A percentile compares a stretch with the other conserved stretches of the same genome.
These are phyloP conservation scores for Isabelozyma heimii DNA, from an alignment of 805 yeast species.

Conservation along the genomic window DNA sequence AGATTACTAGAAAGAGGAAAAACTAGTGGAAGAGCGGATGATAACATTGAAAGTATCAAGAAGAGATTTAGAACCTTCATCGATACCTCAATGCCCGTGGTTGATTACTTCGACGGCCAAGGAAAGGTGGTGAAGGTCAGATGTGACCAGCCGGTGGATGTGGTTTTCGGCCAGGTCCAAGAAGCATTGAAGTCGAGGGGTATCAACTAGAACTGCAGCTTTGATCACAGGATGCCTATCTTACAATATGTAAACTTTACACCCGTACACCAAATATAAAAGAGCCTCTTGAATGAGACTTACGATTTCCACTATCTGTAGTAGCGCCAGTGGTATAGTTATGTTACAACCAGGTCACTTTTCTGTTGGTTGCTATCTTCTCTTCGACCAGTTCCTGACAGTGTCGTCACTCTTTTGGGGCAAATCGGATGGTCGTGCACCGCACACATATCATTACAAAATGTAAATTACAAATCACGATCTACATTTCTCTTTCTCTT, in stretches of 20 bases:
- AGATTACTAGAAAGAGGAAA: slow-evolving; percentile 89
- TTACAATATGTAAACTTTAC: not conserved
- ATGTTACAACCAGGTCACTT: too few relatives aligned
- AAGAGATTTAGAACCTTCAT: slow-evolving; percentile 85
- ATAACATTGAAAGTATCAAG: slow-evolving; percentile 83
- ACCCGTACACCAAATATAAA: too few relatives aligned
- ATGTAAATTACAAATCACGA: too few relatives aligned
- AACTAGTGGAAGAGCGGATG: slow-evolving; percentile 93
- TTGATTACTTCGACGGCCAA: slow-evolving; percentile 72
- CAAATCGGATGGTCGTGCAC: not conserved
- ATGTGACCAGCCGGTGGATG: slow-evolving; percentile 80
- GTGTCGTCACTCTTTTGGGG: too few relatives aligned
- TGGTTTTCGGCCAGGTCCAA: slow-evolving; percentile 69
- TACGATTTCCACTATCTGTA: too few relatives aligned
- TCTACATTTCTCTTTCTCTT: too few relatives aligned
- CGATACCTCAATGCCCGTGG: slow-evolving; percentile 92
- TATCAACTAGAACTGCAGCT: slow-evolving; percentile 8
- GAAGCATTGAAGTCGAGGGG: slow-evolving; percentile 52
- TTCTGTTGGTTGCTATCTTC: too few relatives aligned
- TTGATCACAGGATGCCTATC: not conserved
- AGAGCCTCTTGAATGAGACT: too few relatives aligned
- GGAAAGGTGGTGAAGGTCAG: slow-evolving; percentile 72
- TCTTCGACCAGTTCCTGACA: too few relatives aligned
- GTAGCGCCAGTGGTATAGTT: too few relatives aligned
- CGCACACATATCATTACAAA: too few relatives aligned